phyloP scores from a whole-genome alignment of 2,329 filamentous ascomycete species.

The Colletotrichum sp. region DNA sequence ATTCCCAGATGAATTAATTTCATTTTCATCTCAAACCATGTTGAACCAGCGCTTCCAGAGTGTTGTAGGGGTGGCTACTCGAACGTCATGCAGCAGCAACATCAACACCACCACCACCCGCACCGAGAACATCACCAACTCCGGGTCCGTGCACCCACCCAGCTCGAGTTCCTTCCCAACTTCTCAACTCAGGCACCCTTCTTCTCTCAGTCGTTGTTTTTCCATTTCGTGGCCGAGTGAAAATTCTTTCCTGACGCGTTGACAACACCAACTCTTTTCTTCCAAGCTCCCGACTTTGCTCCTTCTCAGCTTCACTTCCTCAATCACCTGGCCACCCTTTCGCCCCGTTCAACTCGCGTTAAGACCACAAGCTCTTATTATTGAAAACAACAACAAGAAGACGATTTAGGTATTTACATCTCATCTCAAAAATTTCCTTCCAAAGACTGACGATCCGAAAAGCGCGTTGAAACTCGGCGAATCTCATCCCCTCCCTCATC shows the following conservation, averaged over 20 bases:
- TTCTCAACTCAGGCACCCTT: neutral
- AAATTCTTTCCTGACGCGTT: neutral
- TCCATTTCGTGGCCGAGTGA: neutral
- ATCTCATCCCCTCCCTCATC: neutral
- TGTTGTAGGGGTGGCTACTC: neutral
- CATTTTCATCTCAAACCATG: neutral
- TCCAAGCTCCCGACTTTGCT: neutral
- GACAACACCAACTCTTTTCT: neutral
- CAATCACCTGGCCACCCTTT: neutral
- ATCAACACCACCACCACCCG: neutral
- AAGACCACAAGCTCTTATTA: neutral
- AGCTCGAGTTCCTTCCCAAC: neutral
- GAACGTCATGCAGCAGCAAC: neutral
- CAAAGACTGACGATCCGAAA: neutral
- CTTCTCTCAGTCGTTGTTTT: neutral
- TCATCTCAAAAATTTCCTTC: rapidly evolving
- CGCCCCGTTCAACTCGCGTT: neutral
- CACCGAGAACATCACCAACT: neutral
- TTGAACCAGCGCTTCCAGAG: neutral
- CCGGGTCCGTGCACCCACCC: neutral
- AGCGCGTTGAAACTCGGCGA: neutral
- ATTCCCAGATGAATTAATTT: neutral
- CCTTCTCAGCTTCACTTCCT: neutral
- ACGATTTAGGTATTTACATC: neutral
- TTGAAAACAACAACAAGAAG: neutral